Conservation (phyloP, 164 flowering plant genomes). For the Liriodendron chinense region DNA sequence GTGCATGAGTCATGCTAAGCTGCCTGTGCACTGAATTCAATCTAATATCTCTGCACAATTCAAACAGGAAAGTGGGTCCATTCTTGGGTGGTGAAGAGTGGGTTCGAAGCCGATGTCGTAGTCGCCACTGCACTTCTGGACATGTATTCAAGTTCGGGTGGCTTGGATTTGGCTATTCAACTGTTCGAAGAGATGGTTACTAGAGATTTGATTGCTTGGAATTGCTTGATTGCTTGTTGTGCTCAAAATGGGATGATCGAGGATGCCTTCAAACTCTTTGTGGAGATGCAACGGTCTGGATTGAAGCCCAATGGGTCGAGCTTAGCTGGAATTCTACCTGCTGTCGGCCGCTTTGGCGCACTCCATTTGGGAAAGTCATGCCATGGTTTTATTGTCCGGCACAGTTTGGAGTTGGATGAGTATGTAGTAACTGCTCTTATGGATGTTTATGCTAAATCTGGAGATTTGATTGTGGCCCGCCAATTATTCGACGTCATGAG, state of each 20-base stretch:
- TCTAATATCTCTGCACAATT: neutral
- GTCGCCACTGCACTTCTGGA: slow-evolving; percentile 13
- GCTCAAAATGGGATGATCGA: slow-evolving; percentile 11
- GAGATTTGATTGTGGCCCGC: slow-evolving; percentile 10
- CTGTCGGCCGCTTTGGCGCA: slow-evolving; percentile 10
- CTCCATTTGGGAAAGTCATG: slow-evolving; percentile 10
- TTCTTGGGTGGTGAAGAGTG: slow-evolving; percentile 12
- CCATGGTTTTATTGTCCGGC: slow-evolving; percentile 10
- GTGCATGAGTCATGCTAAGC: neutral
- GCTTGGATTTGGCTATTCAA: neutral
- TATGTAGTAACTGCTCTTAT: slow-evolving; percentile 13
- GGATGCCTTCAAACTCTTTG: slow-evolving; percentile 10
- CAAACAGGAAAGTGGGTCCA: slow-evolving; percentile 11
- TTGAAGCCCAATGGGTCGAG: slow-evolving; percentile 13
- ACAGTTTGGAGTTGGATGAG: slow-evolving; percentile 12
- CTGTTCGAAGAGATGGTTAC: slow-evolving; percentile 11
- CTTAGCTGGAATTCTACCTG: slow-evolving; percentile 14
- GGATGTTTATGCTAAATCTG: slow-evolving; percentile 17
- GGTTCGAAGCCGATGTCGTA: slow-evolving; percentile 6
- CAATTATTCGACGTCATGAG: slow-evolving; percentile 1
- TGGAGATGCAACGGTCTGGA: slow-evolving; percentile 9
- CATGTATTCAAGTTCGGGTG: slow-evolving; percentile 15
- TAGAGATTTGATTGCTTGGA: slow-evolving; percentile 16
- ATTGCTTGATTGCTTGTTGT: slow-evolving; percentile 15
- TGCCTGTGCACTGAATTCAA: neutral